Base-by-base conservation (phyloP, 2,329 filamentous ascomycete genomes). In the Neonectria punicea region DNA sequence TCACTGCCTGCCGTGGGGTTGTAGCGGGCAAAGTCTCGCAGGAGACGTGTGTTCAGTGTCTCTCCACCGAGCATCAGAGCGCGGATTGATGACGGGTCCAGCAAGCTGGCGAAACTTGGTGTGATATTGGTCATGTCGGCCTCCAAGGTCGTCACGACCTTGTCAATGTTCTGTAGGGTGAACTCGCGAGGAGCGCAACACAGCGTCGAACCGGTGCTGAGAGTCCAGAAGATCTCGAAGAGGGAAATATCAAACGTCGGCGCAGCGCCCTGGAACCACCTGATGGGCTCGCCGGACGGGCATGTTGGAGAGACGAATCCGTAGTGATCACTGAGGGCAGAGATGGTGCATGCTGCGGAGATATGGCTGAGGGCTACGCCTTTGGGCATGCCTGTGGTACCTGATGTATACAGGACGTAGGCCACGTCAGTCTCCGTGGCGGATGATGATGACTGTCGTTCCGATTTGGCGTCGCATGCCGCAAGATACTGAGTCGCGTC, bases 151-250 rank as follows among this genome's bases (percentile, higher is more conserved):
- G 74, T 74, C 13, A 75, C 51, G 3, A 71, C 72, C 14, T 53
- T 58, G 58, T 67, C 65, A 4, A 71, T 32, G 63, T 75, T 55
- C 44, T 72, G 63, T 51, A 80, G 61, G 1, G 71, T 79, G 10
- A 79, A 53, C 7, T 53, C 56, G 7, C 77, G 68, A 30, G 73
- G 65, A 5, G 75, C 78, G 14, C 75, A 76, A 66, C 78, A 80
- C 7, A 80, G 74, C 8, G 78, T 79, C 16, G 70, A 74, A 6
- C 79, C 79, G 39, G 84, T 85, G 58, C 86, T 86, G 89, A 92
- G 93, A 0, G 92, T 83, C 71, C 93, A 94, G 76, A 95, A 93
- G 20, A 94, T 93, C 72, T 95, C 93, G 73, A 94, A 94, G 0
- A 94, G 90, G 1, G 92, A 94, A 11, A 94, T 87, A 74, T 94